Evolutionary conservation across 768 basidiomycete species (phyloP), one percentile per base, ranked within the genome.

Genomic region (Kwoniella sp.): DNA sequence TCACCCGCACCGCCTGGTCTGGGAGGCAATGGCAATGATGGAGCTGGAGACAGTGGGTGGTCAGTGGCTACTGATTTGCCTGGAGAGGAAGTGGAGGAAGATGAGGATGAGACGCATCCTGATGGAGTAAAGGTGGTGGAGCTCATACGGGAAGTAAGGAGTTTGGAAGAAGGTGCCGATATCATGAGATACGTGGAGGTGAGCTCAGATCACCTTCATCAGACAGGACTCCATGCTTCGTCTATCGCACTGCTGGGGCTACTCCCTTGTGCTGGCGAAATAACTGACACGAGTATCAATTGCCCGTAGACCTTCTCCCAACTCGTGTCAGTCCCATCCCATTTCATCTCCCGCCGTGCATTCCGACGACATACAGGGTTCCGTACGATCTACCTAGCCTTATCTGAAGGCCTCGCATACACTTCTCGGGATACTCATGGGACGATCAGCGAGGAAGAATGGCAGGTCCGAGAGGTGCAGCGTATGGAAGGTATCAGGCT

Each of bases 401-500:
- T 73, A 1, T 47, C 40, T 2, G 56, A 65, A 19, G 63, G 68
- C 1, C 55, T 75, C 8, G 63, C 57, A 6, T 71, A 65, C 64
- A 64, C 52, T 15, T 7, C 25, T 13, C n/a, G 26, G 12, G 22
- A 27, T 2, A 55, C 33, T 33, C 55, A 36, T 27, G 52, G 29
- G 17, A 17, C n/a, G 1, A 36, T 53, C 10, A 51, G 33, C 22
- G 68, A 69, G 21, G 73, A 74, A 30, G 63, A 68, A 47, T 33
- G 62, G 48, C 70, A 77, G 55, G 72, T 77, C 2, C 44, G 56
- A 21, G 72, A 77, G 54, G 71, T 74, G 19, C 75, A 77, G 57
- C 58, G 75, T 30, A 62, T 63, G 55, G 75, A 77, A 60, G 75
- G 75, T 2, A 33, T 74, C 17, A 51, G 75, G 25, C 33, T 74